A percentile compares a stretch with the other conserved stretches of the same genome.
Conservation (phyloP, 2,329 filamentous ascomycete species). For the Zymoseptoria crescenta region DNA sequence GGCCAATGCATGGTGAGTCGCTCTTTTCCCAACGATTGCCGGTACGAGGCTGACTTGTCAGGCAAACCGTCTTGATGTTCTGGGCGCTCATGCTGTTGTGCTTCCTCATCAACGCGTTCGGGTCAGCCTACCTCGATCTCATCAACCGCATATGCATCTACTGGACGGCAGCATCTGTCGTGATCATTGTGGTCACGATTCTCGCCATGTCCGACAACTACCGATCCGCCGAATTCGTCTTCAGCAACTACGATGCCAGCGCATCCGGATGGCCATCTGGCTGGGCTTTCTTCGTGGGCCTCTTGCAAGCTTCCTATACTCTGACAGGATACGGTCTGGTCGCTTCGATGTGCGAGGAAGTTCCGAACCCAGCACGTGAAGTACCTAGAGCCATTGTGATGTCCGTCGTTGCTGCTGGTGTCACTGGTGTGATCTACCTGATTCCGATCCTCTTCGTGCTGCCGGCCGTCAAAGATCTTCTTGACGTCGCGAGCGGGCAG, state of each 20-base stretch:
- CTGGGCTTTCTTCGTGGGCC: slow-evolving; percentile 65
- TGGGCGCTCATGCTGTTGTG: slow-evolving; percentile 63
- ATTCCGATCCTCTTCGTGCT: slow-evolving; percentile 70
- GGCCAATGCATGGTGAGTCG: slow-evolving; percentile 48
- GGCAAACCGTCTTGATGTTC: slow-evolving; percentile 61
- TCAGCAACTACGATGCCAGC: slow-evolving; percentile 60
- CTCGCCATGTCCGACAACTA: slow-evolving; percentile 52
- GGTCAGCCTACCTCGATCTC: slow-evolving; percentile 53
- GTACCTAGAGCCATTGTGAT: slow-evolving; percentile 65
- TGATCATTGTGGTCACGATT: slow-evolving; percentile 62
- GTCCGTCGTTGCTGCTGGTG: slow-evolving; percentile 57
- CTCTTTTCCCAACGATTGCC: background rate
- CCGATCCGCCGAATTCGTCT: slow-evolving; percentile 56
- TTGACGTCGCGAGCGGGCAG: slow-evolving; percentile 61
- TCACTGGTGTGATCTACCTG: slow-evolving; percentile 60
- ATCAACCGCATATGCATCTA: slow-evolving; percentile 68
- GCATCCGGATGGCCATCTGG: slow-evolving; percentile 58
- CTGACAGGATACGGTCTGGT: slow-evolving; percentile 64
- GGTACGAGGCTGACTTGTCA: background rate
- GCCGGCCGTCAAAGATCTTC: slow-evolving; percentile 56
- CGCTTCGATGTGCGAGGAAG: slow-evolving; percentile 64
- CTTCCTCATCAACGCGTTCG: slow-evolving; percentile 58
- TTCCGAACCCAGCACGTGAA: slow-evolving; percentile 59
- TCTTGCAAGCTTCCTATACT: slow-evolving; percentile 58
- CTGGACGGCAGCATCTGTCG: slow-evolving; percentile 58